Conservation (phyloP, 495 filamentous ascomycete genomes). For the Aspergillus hancockii region DNA sequence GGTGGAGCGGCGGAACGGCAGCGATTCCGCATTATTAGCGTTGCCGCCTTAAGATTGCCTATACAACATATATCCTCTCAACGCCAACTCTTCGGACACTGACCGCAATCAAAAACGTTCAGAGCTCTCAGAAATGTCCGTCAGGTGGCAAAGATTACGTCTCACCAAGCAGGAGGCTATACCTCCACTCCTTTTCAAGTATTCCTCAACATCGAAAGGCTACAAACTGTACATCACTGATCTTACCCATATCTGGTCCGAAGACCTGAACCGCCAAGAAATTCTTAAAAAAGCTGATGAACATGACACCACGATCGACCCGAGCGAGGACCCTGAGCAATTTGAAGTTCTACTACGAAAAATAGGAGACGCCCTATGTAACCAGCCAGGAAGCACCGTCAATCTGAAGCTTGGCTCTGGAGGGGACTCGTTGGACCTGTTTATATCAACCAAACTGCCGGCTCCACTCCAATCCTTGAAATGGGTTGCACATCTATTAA, state of each 20-base stretch:
- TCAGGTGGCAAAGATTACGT: constrained; percentile 40
- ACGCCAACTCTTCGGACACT: background rate
- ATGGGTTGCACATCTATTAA: constrained; percentile 66
- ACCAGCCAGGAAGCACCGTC: constrained; percentile 35
- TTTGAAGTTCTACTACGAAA: constrained; percentile 71
- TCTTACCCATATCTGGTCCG: constrained; percentile 81
- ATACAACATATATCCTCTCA: background rate
- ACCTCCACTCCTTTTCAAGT: constrained; percentile 59
- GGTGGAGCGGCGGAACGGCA: background rate
- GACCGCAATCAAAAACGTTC: background rate
- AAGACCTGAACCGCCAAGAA: constrained; percentile 59
- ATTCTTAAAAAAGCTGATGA: constrained; percentile 68
- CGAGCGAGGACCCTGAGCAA: constrained; percentile 73
- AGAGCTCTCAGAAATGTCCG: constrained; percentile 31
- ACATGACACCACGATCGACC: constrained; percentile 78
- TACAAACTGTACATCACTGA: constrained; percentile 83
- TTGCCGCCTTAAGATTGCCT: constrained; percentile 1
- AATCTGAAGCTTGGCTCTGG: constrained; percentile 27
- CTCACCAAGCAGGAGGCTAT: constrained; percentile 17
- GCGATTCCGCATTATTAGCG: background rate
- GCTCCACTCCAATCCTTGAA: constrained; percentile 64
- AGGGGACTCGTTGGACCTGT: constrained; percentile 51
- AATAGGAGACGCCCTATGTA: constrained; percentile 62
- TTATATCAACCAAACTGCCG: constrained; percentile 63
- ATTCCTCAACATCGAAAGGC: constrained; percentile 47